Evolutionary conservation across 768 basidiomycete species (phyloP), one percentile per base, ranked within the genome.

Genomic region (Xerocomellus intermedius): DNA sequence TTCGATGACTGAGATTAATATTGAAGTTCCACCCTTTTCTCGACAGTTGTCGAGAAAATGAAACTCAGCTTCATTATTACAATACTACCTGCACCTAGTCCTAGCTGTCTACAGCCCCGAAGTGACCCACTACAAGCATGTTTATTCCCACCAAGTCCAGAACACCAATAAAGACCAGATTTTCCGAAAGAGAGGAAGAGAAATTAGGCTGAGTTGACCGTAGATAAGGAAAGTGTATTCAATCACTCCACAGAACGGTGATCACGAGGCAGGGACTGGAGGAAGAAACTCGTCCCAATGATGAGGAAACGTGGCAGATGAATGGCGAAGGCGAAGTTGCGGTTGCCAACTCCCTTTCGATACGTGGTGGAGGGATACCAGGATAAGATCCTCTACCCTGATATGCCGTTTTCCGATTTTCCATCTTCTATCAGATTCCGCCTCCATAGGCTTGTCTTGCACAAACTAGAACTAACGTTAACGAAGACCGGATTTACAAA

Each of bases 261-360:
- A 32, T 58, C 44, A 64, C 26, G 12, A 44, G 12, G 32, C 35
- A 37, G 48, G 9, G 28, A 44, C 10, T 4, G 46, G 39, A 17
- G 57, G 16, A 42, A 22, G 37, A 53, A 48, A 46, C 8, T 49
- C 50, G 24, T 50, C 43, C 42, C 48, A 48, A 10, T 45, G 48
- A 26, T 42, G 43, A 26, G 61, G 39, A 42, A 44, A 5, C 4
- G 26, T 4, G 5, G 48, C 13, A 36, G 10, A 42, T 24, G 61
- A 22, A 14, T 8, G 26, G 17, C 56, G 64, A 14, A 90, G 75
- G 65, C 87, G 79, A 42, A 91, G 71, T 53, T 91, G 87, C 21
- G 88, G 87, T 56, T 91, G 89, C 89, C 89, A 91, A 53, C 84
- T 85, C 12, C 89, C 89, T 71, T 88, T 82, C 13, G 88, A 89